Evolutionary conservation across 257 asterid species (phyloP).

Genomic region (Solanum gandarillasii): DNA sequence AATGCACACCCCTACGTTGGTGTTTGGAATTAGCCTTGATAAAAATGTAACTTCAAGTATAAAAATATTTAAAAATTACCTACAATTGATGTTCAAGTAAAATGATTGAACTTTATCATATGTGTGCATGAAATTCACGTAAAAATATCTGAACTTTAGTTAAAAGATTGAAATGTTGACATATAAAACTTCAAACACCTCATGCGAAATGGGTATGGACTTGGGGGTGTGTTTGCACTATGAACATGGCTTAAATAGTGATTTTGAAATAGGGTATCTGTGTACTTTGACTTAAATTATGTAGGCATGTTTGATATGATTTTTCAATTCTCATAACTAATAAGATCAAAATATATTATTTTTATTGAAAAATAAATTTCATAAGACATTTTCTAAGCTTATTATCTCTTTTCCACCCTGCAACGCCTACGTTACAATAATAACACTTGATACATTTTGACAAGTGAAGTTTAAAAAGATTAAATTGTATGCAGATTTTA

Average conservation of each 20-base stretch:
- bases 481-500: accelerated
- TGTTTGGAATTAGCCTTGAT: neutral
- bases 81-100: neutral
- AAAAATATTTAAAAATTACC: neutral
- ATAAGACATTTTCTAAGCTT: neutral
- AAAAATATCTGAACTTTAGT: neutral
- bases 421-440: neutral
- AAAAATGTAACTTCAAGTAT: neutral
- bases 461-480: accelerated
- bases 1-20: neutral
- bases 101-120: neutral
- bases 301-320: neutral
- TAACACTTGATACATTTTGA: neutral
- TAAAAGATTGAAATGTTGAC: neutral
- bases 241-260: neutral
- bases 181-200: neutral
- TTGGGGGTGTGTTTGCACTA: neutral
- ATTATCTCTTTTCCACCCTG: neutral
- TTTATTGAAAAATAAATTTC: neutral
- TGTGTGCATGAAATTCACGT: neutral
- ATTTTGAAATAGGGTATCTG: neutral
- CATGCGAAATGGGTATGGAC: neutral
- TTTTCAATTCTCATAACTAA: neutral
- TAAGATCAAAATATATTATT: neutral
- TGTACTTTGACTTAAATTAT: neutral